A percentile compares a stretch with the other conserved stretches of the same genome.
Conservation (phyloP, 495 filamentous ascomycete genomes). For the Cairneyella variabilis region DNA sequence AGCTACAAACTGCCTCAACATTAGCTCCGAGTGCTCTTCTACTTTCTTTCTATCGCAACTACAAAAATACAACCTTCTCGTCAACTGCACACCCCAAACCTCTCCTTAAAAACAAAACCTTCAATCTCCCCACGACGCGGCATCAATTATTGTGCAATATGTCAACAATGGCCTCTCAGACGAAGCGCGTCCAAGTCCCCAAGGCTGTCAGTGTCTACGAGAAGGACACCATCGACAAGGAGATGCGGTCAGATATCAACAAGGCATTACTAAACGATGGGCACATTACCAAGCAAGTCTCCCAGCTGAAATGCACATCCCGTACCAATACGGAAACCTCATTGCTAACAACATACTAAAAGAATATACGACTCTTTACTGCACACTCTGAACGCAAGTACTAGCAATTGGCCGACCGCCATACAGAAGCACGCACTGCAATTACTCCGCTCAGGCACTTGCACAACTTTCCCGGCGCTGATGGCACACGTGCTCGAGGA, state of each 20-base stretch:
- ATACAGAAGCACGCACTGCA: conserved; percentile 43
- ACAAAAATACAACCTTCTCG: no score
- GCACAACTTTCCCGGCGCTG: conserved; percentile 47
- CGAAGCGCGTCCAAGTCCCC: conserved; percentile 50
- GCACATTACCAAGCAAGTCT: conserved; percentile 41
- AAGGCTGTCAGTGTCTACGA: conserved; percentile 45
- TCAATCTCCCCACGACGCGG: no score
- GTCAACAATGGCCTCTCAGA: conserved; percentile 28
- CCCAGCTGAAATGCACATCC: not conserved
- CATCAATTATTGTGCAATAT: no score
- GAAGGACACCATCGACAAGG: conserved; percentile 44
- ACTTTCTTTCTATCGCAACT: no score
- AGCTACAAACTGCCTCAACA: no score
- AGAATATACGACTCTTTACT: conserved; percentile 56
- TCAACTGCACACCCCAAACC: no score
- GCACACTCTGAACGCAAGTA: conserved; percentile 45
- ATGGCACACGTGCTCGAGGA: conserved; percentile 49
- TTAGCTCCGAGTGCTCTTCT: no score
- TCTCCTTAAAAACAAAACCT: no score
- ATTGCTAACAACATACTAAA: not conserved
- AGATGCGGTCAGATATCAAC: conserved; percentile 52
- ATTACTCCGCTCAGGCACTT: conserved; percentile 49
- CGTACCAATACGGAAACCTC: not conserved
- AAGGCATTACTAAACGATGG: conserved; percentile 42
- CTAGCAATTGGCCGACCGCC: conserved; percentile 50